phyloP scores from a whole-genome alignment of 805 yeast species.

The Yarrowia deformans region DNA sequence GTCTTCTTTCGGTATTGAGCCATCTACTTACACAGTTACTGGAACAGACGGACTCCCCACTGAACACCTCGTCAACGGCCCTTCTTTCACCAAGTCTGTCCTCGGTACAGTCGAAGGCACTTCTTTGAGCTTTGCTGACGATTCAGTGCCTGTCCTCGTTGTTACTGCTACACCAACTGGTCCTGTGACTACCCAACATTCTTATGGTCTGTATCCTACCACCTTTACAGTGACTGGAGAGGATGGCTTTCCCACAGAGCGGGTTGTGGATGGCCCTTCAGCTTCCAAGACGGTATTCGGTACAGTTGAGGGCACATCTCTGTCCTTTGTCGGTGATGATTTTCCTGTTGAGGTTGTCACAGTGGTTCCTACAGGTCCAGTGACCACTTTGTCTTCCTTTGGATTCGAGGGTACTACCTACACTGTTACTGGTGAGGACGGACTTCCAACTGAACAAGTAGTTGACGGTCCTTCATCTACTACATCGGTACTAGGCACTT shows the following conservation, averaged over 20 bases:
- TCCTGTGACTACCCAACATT: not conserved
- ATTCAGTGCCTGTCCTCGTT: not conserved
- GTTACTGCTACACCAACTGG: not conserved
- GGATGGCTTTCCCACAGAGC: not conserved
- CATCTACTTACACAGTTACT: not conserved
- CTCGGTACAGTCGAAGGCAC: not conserved
- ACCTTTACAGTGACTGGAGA: not conserved
- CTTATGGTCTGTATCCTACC: not conserved
- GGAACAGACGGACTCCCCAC: not conserved
- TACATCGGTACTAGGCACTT: not conserved
- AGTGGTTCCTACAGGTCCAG: not conserved
- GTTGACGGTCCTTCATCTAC: not conserved
- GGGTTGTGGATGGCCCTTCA: not conserved
- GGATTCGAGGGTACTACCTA: not conserved
- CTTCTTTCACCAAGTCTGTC: not conserved
- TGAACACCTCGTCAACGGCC: not conserved
- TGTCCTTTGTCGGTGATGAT: not conserved
- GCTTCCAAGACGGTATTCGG: not conserved
- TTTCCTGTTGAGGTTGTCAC: not conserved
- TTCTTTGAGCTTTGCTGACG: not conserved
- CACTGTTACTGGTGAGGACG: not conserved
- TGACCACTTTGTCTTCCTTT: not conserved
- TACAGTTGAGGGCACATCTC: not conserved
- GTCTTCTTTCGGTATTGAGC: not conserved
- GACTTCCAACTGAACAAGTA: not conserved